phyloP scores from a whole-genome alignment of 208 protist genomes.

The Trypanosoma lewisi region DNA sequence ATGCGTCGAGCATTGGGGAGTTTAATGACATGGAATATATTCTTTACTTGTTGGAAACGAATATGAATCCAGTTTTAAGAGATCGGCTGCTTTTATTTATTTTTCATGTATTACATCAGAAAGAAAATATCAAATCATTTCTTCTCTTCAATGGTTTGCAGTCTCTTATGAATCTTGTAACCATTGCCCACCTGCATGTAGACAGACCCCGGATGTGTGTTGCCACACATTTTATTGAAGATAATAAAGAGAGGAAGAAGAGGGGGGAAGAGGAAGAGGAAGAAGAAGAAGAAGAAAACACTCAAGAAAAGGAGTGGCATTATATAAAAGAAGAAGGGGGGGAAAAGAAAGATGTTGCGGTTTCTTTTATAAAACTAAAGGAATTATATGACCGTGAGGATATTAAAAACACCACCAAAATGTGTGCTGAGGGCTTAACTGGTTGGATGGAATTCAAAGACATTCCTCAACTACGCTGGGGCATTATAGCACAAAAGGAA shows the following conservation, averaged over 20 bases:
- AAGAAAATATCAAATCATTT: slow-evolving; percentile 92
- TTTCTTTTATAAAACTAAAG: slow-evolving; percentile 68
- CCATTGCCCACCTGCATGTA: slow-evolving; percentile 92
- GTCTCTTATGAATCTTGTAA: slow-evolving; percentile 80
- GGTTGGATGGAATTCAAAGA: slow-evolving; percentile 83
- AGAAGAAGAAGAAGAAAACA: too few relatives aligned
- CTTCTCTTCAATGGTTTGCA: slow-evolving; percentile 86
- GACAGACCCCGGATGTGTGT: slow-evolving; percentile 81
- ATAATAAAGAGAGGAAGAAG: slow-evolving; percentile 33
- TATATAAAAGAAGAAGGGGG: slow-evolving; percentile 46
- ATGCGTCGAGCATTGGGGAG: slow-evolving; percentile 72
- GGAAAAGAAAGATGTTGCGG: slow-evolving; percentile 41
- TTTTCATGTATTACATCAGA: slow-evolving; percentile 46
- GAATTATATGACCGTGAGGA: slow-evolving; percentile 48
- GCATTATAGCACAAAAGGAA: slow-evolving; percentile 52
- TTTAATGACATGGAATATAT: slow-evolving; percentile 88
- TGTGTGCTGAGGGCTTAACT: slow-evolving; percentile 94
- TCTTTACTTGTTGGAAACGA: slow-evolving; percentile 71
- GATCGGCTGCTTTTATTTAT: slow-evolving; percentile 90
- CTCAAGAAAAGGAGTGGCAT: slow-evolving; percentile 91
- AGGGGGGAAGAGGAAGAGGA: too few relatives aligned
- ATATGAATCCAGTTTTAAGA: slow-evolving; percentile 73
- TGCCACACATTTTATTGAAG: slow-evolving; percentile 85
- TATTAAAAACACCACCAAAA: slow-evolving; percentile 60
- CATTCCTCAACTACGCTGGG: slow-evolving; percentile 94